Base-by-base conservation (phyloP, 179 eudicot species). In the Actinidia arguta region DNA sequence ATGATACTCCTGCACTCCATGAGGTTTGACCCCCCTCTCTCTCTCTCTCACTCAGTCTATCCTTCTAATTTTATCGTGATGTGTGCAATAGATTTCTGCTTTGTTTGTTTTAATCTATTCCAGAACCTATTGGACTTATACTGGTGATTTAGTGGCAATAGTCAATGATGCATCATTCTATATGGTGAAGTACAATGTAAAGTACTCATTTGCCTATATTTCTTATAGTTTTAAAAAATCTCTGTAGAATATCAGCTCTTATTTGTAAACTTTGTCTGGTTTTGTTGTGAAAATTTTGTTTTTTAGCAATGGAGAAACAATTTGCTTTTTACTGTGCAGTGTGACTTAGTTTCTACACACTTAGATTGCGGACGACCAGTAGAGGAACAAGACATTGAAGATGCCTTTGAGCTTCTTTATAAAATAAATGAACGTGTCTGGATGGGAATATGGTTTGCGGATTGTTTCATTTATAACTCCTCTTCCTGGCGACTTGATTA, bases 41-140 rank as follows among this genome's bases (percentile, higher is more conserved):
- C 27, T 8, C 47, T 9, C 52, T 59, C 36, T 56, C 64, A 55
- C n/a, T 73, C 56, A 47, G 58, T 48, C 36, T n/a, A 39, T 63
- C 68, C 24, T 44, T 22, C 13, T 14, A n/a, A n/a, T n/a, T n/a
- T n/a, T n/a, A n/a, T n/a, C n/a, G n/a, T n/a, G n/a, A n/a, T n/a
- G n/a, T n/a, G n/a, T n/a, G 36, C 36, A 2, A 2, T 31, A 31
- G 36, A 31, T 31, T 31, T 31, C 2, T 31, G 1, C 36, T 20
- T 31, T 10, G 13, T 46, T 27, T n/a, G 52, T 50, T 50, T 73
- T 12, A 48, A 58, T 9, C 11, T 56, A 81, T 83, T 79, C 56
- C 94, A 96, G 98, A 96, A 92, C 80, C 74, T 96, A 93, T 88
- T 96, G 99, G 98, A 98, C 98, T 76, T 98, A 96, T 79, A 90